Evolutionary conservation across 139 green algal genomes (phyloP).

Genomic region (Coelastrella sp.): DNA sequence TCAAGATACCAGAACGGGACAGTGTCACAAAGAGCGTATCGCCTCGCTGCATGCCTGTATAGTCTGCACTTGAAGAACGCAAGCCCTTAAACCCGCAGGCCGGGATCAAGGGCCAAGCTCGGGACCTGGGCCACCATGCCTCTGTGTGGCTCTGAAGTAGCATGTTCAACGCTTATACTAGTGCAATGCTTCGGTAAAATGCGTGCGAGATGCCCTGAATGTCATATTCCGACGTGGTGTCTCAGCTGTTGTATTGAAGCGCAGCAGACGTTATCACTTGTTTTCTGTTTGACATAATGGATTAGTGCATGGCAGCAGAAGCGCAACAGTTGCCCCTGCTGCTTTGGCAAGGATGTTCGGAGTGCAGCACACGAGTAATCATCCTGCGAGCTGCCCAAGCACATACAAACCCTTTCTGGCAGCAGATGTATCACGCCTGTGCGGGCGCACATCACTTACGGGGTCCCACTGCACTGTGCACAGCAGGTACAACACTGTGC

Average conservation of each 20-base stretch:
- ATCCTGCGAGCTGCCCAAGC: background rate
- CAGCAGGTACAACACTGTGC: background rate
- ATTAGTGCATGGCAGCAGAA: background rate
- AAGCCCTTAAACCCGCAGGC: background rate
- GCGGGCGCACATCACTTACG: background rate
- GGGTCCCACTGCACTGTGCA: background rate
- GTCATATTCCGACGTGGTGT: background rate
- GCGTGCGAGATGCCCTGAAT: background rate
- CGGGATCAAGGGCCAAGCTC: background rate
- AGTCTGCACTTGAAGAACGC: background rate
- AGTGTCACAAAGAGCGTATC: background rate
- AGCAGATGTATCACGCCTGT: background rate
- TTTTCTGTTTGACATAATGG: background rate
- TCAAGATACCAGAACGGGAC: background rate
- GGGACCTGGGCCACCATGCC: background rate
- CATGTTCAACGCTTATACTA: background rate
- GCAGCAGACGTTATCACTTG: background rate
- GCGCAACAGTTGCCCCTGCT: background rate
- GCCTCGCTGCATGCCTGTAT: background rate
- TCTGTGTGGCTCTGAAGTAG: background rate
- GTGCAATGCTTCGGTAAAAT: background rate
- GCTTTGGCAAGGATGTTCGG: background rate
- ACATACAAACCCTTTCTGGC: no score
- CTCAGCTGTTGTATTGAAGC: background rate
- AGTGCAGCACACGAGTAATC: background rate